phyloP scores from a whole-genome alignment of 306 rosid species.

The Begonia masoniana region DNA sequence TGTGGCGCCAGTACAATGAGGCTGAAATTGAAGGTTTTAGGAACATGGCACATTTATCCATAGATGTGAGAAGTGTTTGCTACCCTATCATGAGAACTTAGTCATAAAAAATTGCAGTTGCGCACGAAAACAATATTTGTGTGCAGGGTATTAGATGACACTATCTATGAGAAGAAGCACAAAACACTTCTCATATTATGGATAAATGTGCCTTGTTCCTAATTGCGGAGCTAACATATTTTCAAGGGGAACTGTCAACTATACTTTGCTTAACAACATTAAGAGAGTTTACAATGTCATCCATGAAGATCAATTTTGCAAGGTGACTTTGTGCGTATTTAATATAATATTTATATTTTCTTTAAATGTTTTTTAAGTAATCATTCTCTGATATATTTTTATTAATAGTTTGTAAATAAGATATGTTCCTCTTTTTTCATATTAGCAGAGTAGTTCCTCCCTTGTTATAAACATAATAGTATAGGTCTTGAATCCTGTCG shows the following conservation, averaged over 20 bases:
- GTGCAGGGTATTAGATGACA: too few species aligned
- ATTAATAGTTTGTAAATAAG: slow-evolving; percentile 44
- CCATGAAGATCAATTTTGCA: slow-evolving; percentile 50
- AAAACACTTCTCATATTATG: too few species aligned
- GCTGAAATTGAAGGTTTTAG: too few species aligned
- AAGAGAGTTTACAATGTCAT: slow-evolving; percentile 46
- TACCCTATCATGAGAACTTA: too few species aligned
- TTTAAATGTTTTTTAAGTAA: neutral
- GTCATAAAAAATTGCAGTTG: too few species aligned
- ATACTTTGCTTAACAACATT: slow-evolving; percentile 31
- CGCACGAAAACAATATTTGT: too few species aligned
- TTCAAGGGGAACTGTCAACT: slow-evolving; percentile 22
- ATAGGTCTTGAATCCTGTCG: slow-evolving; percentile 38
- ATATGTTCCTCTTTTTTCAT: slow-evolving; percentile 51
- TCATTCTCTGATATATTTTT: slow-evolving; percentile 14
- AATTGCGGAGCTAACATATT: slow-evolving; percentile 22
- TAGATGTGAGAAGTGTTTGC: too few species aligned
- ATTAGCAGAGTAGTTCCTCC: slow-evolving; percentile 17
- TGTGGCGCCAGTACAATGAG: too few species aligned
- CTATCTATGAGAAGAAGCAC: too few species aligned
- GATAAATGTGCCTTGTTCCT: slow-evolving; percentile 42
- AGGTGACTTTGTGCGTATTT: slow-evolving; percentile 26
- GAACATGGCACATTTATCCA: too few species aligned
- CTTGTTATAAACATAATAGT: slow-evolving; percentile 22
- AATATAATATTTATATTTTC: neutral